phyloP scores from a whole-genome alignment of 371 early-diverging fungal species.

The Syncephalastrum sp. region DNA sequence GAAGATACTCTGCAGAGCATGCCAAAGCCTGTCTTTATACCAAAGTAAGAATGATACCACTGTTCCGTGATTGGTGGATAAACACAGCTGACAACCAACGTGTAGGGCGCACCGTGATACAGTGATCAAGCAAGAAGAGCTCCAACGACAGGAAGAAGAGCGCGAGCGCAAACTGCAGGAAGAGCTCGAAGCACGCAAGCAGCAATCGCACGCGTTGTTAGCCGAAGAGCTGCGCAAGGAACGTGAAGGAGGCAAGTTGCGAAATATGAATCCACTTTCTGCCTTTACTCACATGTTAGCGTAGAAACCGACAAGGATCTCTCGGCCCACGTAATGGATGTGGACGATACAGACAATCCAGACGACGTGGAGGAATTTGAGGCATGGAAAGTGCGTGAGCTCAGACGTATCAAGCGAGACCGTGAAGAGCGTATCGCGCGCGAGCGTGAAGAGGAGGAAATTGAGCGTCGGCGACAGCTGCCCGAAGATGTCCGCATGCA shows the following conservation, averaged over 20 bases:
- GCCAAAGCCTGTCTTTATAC: constrained; percentile 85
- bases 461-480: constrained; percentile 78
- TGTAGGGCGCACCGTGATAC: constrained; percentile 67
- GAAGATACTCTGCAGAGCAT: constrained; percentile 41
- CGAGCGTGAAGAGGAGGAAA: constrained; percentile 76
- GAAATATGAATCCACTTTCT: background rate
- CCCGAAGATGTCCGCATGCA: constrained; percentile 78
- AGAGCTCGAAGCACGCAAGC: constrained; percentile 64
- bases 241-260: constrained; percentile 25
- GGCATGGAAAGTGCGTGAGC: constrained; percentile 92
- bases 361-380: constrained; percentile 87
- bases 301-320: constrained; percentile 28
- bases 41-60: constrained; percentile 57
- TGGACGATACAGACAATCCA: constrained; percentile 91
- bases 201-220: constrained; percentile 74
- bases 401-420: constrained; percentile 87
- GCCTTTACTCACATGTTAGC: background rate
- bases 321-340: constrained; percentile 36
- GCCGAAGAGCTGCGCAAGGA: constrained; percentile 67
- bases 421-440: constrained; percentile 73
- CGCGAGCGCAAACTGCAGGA: constrained; percentile 44
- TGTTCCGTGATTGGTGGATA: background rate
- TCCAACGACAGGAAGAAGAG: constrained; percentile 64
- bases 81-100: background rate
- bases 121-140: constrained; percentile 60